A percentile compares a stretch with the other conserved stretches of the same genome.
These are phyloP conservation scores for Parachaetomium inaequale DNA, from an alignment of 495 filamentous ascomycete genomes.

Conservation along the genomic window DNA sequence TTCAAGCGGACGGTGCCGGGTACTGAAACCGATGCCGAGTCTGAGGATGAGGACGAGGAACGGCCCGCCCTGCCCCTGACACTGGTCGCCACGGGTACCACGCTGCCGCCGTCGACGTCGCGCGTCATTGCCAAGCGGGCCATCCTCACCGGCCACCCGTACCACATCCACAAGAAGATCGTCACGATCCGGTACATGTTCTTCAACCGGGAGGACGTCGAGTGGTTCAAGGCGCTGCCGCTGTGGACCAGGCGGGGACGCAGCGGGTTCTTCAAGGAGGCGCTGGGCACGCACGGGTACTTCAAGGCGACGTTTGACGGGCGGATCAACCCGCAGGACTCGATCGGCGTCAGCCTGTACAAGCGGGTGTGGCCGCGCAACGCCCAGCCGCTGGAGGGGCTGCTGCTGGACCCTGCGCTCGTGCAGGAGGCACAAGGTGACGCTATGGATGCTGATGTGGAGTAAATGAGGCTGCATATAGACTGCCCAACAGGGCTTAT, in stretches of 20 bases:
- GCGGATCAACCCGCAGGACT: conserved; percentile 89
- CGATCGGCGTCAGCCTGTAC: conserved; percentile 87
- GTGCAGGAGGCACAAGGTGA: conserved; percentile 17
- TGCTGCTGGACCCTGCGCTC: conserved; percentile 33
- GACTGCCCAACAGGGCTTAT: conserved; percentile 12
- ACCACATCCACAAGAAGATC: conserved; percentile 95
- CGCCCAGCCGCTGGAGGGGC: conserved; percentile 51
- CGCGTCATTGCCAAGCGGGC: conserved; percentile 91
- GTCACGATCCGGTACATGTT: conserved; percentile 99
- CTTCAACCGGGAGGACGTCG: conserved; percentile 91
- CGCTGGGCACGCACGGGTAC: conserved; percentile 93
- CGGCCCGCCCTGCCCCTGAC: conserved; percentile 45
- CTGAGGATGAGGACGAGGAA: conserved; percentile 29
- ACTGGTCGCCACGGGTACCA: conserved; percentile 81
- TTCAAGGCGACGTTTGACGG: conserved; percentile 99
- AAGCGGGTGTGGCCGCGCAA: conserved; percentile 85
- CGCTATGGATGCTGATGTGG: conserved; percentile 42
- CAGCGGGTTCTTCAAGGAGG: conserved; percentile 86
- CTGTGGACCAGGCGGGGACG: conserved; percentile 90
- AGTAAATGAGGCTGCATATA: conserved; percentile 15
- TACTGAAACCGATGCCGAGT: conserved; percentile 21
- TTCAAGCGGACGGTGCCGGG: conserved; percentile 56
- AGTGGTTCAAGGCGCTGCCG: conserved; percentile 94
- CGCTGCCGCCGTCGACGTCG: conserved; percentile 68
- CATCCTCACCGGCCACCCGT: conserved; percentile 92